Evolutionary conservation across 179 eudicot genomes (phyloP).

Genomic region (Beta lomatogona): DNA sequence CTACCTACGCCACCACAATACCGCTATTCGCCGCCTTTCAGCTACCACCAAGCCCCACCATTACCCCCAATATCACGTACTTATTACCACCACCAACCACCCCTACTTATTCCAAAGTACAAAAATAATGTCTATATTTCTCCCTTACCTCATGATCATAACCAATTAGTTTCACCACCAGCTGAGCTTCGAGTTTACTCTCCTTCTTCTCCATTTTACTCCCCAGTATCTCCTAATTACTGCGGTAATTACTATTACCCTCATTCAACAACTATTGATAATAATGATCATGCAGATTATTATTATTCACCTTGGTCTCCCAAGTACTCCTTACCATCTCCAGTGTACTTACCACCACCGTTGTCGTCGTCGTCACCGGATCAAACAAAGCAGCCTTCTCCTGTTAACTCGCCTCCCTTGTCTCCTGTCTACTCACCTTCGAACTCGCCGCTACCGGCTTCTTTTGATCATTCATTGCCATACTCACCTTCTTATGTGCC

Average conservation of each 20-base stretch:
- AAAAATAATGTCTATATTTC: neutral
- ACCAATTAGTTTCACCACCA: neutral
- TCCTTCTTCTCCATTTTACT: constrained; percentile 22
- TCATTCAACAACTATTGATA: neutral
- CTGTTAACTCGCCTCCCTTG: neutral
- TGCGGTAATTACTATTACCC: constrained; percentile 16
- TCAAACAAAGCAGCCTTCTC: neutral
- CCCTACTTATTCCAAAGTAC: neutral
- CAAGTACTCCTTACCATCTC: constrained; percentile 1
- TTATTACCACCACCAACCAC: neutral
- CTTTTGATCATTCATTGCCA: neutral
- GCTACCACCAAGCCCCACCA: too few relatives aligned
- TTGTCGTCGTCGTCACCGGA: neutral
- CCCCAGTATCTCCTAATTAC: constrained; percentile 21
- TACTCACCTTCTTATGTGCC: constrained; percentile 15
- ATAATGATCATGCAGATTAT: neutral
- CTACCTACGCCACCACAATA: neutral
- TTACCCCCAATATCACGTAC: neutral
- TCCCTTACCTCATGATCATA: neutral
- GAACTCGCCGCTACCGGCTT: neutral
- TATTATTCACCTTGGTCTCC: constrained; percentile 9
- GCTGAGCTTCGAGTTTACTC: constrained; percentile 15
- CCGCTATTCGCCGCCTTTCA: neutral
- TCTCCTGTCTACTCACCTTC: constrained; percentile 21
- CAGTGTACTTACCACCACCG: neutral